Conservation (phyloP, 1,284 basidiomycete genomes). For the Ceratorhiza oryzae-sativae region DNA sequence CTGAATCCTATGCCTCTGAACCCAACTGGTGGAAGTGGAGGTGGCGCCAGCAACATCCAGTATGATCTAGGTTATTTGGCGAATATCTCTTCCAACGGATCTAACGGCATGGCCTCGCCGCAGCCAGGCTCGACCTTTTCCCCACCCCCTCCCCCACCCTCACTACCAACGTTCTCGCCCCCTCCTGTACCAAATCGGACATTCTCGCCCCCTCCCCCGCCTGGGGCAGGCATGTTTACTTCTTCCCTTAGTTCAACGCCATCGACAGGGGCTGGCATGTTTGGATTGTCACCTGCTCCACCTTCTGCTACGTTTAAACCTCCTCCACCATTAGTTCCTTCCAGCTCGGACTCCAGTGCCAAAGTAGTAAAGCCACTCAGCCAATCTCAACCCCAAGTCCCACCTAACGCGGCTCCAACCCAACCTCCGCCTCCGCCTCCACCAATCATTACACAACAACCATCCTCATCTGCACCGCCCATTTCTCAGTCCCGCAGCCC, state of each 20-base stretch:
- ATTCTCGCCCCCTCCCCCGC: neutral
- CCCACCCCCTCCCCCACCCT: neutral
- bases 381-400: constrained; percentile 4
- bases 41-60: constrained; percentile 30
- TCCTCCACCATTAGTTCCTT: neutral
- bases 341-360: neutral
- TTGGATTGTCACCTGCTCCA: constrained; percentile 19
- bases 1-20: constrained; percentile 12
- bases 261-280: constrained; percentile 21
- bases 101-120: neutral
- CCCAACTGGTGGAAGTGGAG: neutral
- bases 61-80: constrained; percentile 19
- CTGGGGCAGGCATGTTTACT: constrained; percentile 1
- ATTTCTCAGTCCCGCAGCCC: constrained; percentile 32
- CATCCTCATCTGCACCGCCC: neutral
- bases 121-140: neutral
- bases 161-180: neutral
- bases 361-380: neutral
- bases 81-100: constrained; percentile 9
- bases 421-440: neutral
- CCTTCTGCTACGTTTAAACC: neutral
- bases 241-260: neutral
- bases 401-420: neutral
- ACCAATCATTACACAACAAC: neutral
- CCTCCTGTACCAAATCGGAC: neutral